Base-by-base conservation (phyloP, 768 basidiomycete species). In the Leucogyrophana mollusca region DNA sequence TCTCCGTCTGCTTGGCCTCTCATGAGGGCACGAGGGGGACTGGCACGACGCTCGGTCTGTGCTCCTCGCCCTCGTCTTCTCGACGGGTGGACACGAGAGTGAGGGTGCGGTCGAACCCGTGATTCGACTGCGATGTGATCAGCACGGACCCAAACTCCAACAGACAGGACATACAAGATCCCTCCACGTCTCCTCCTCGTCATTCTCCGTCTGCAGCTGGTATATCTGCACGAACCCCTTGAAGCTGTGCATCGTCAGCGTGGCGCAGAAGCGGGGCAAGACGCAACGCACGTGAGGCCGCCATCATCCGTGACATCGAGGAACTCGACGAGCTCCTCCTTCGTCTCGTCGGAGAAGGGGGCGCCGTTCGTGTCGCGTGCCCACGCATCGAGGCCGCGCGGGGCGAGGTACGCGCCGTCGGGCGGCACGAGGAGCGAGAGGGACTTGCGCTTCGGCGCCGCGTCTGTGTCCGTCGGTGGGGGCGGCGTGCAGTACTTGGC, bases 141-240 rank as follows among this genome's bases (percentile, higher is more conserved):
- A 40, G 24, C 43, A 27, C 16, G 38, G 34, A 34, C 11, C 20
- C 38, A 21, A 25, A 23, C 17, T 47, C 40, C 17, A 34, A 44
- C 25, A 18, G 44, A 39, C 48, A 61, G 9, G 16, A 59, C 81
- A 55, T 56, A 88, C 86, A 52, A 90, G 66, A 70, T 90, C 89
- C 64, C 77, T 73, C 87, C 86, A 91, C 7, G 89, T 92, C 66
- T 92, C 87, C 61, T 83, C 83, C 54, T 89, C 86, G 52, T 90
- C 89, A 51, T 81, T 87, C 55, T 88, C 85, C 1, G 87, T 89
- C 61, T 92, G 90, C n/a, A 90, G 67, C 56, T 88, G 85, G 57
- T 90, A 91, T 45, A 91, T 79, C 60, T 90, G 87, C 60, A 89
- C 59, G 58, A 92, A 90, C 2, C 89, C 88, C 59, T 84, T 83